A percentile compares a stretch with the other conserved stretches of the same genome.
These are phyloP conservation scores for Trichosphaerium sp. DNA, from an alignment of 78 protist species.

Conservation along the genomic window DNA sequence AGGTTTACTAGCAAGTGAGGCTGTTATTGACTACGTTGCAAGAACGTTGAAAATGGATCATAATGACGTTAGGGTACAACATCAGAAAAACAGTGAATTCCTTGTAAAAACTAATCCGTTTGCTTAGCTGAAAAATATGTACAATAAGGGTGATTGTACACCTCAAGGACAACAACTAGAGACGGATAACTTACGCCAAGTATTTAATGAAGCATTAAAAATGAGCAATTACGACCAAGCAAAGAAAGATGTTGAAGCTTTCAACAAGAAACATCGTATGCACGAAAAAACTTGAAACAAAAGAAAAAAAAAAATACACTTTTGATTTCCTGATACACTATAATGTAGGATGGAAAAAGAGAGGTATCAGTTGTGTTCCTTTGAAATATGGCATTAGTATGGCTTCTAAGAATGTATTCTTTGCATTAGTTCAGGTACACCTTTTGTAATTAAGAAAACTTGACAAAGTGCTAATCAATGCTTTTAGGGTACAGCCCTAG, in stretches of 20 bases:
- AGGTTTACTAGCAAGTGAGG: constrained; percentile 62
- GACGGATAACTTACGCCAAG: constrained; percentile 14
- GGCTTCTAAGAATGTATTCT: no score
- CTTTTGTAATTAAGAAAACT: constrained; percentile 63
- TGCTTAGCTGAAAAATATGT: constrained; percentile 47
- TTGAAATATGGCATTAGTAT: constrained; percentile 85
- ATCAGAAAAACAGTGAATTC: neutral
- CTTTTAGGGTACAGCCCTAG: constrained; percentile 50
- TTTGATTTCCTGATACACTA: no score
- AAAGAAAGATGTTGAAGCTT: constrained; percentile 11
- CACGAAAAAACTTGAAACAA: no score
- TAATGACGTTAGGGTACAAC: constrained; percentile 20
- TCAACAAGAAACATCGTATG: constrained; percentile 73
- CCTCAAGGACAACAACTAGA: constrained; percentile 40
- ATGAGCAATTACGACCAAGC: constrained; percentile 10
- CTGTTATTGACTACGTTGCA: constrained; percentile 62
- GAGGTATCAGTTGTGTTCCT: constrained; percentile 74
- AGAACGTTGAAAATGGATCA: neutral
- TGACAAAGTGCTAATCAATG: neutral
- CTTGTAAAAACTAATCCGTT: neutral
- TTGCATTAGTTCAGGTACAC: constrained; percentile 66
- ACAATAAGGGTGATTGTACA: constrained; percentile 60
- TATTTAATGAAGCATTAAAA: constrained; percentile 35
- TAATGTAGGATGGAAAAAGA: constrained; percentile 65
- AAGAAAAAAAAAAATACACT: no score